Percentiles rank a stretch among this genome's conserved stretches.
Evolutionary conservation across 345 rosid species (phyloP).

Genomic region (Luvunga scandens): DNA sequence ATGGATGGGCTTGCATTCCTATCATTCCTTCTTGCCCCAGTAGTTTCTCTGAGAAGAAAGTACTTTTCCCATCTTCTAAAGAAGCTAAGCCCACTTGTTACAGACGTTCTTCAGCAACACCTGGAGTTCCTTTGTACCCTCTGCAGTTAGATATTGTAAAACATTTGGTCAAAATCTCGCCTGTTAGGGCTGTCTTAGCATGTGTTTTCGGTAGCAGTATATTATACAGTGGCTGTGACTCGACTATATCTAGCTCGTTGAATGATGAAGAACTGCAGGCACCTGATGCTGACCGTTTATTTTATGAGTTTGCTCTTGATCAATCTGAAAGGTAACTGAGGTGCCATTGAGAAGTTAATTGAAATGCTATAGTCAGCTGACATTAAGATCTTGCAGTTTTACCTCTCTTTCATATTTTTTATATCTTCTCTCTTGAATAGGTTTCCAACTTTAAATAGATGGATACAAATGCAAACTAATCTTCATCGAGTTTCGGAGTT

Average conservation of each 20-base stretch:
- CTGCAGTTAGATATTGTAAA: constrained; percentile 87
- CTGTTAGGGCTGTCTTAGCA: constrained; percentile 90
- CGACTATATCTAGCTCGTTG: constrained; percentile 67
- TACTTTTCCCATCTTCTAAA: constrained; percentile 61
- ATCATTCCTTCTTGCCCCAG: constrained; percentile 51
- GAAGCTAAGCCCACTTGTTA: constrained; percentile 76
- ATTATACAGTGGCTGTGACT: constrained; percentile 64
- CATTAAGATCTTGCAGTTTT: constrained; percentile 15
- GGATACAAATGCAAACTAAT: constrained; percentile 98
- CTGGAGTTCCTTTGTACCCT: constrained; percentile 83
- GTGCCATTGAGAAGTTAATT: constrained; percentile 9
- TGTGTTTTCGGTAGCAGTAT: constrained; percentile 97
- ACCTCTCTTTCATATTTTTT: constrained; percentile 10
- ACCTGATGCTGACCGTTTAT: constrained; percentile 71
- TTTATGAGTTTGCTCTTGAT: constrained; percentile 97
- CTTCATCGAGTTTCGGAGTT: constrained; percentile 93
- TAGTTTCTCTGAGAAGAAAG: constrained; percentile 60
- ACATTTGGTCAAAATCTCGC: constrained; percentile 91
- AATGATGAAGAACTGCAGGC: constrained; percentile 55
- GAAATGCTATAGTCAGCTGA: constrained; percentile 8
- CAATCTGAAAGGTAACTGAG: constrained; percentile 88
- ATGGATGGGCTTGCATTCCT: constrained; percentile 98
- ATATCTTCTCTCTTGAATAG: constrained; percentile 27
- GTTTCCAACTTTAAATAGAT: constrained; percentile 90
- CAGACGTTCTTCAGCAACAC: constrained; percentile 63